phyloP scores from a whole-genome alignment of 192 early-diverging fungal species.

The Backusella mclennaniae region DNA sequence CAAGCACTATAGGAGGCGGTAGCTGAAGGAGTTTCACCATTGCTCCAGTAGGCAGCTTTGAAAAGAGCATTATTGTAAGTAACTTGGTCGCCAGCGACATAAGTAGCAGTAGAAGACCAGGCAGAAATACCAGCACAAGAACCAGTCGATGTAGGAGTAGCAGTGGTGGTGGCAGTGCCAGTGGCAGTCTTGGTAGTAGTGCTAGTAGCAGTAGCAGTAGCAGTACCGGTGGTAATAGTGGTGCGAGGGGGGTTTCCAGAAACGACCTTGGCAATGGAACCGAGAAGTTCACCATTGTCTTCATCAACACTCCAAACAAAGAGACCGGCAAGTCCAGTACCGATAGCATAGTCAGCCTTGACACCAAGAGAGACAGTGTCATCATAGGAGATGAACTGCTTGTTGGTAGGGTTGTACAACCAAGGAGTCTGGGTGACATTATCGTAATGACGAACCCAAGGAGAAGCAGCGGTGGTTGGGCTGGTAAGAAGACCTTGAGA shows the following conservation, averaged over 20 bases:
- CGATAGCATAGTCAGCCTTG: slow-evolving; percentile 58
- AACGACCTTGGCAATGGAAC: slow-evolving; percentile 13
- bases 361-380: slow-evolving; percentile 55
- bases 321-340: slow-evolving; percentile 55
- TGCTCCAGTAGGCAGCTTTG: slow-evolving; percentile 45
- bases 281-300: slow-evolving; percentile 65
- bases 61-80: slow-evolving; percentile 37
- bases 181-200: slow-evolving; percentile 32
- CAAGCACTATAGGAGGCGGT: neutral
- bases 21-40: slow-evolving; percentile 29
- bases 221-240: neutral
- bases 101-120: slow-evolving; percentile 30
- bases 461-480: slow-evolving; percentile 49
- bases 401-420: slow-evolving; percentile 62
- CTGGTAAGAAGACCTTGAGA: slow-evolving; percentile 42
- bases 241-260: slow-evolving; percentile 5
- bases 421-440: slow-evolving; percentile 63
- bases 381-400: slow-evolving; percentile 69
- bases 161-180: slow-evolving; percentile 9
- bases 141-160: slow-evolving; percentile 10
- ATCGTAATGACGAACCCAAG: slow-evolving; percentile 70
- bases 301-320: slow-evolving; percentile 71
- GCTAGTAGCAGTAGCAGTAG: neutral
- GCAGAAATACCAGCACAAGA: slow-evolving; percentile 29
- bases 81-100: slow-evolving; percentile 38